Percentiles rank a stretch among this genome's conserved stretches.
Conservation (phyloP, 495 filamentous ascomycete genomes). For the Physcia stellaris region DNA sequence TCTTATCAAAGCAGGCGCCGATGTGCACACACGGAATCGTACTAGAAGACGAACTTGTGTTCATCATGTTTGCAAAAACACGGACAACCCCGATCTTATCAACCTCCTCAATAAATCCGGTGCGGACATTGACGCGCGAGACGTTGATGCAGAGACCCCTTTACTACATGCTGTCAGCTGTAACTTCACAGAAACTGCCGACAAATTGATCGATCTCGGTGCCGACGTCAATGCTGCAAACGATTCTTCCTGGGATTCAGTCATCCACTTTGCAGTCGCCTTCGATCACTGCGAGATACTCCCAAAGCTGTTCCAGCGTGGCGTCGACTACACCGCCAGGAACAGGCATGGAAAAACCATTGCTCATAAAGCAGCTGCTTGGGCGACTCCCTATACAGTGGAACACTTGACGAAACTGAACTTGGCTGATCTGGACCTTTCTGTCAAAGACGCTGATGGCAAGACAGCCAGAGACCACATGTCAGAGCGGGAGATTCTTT, state of each 20-base stretch:
- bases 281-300: conserved; percentile 6
- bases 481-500: background rate
- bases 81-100: conserved; percentile 1
- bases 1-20: conserved; percentile 1
- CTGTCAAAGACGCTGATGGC: conserved; percentile 1
- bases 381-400: background rate
- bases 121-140: conserved; percentile 6
- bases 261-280: conserved; percentile 7
- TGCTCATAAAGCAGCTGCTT: conserved; percentile 3
- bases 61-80: conserved; percentile 1
- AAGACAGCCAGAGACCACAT: conserved; percentile 8
- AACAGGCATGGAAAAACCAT: conserved; percentile 4
- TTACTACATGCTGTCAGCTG: conserved; percentile 8
- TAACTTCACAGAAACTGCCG: background rate
- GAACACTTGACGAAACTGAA: background rate
- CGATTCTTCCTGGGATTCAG: conserved; percentile 1
- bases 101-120: conserved; percentile 5
- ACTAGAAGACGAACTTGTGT: conserved; percentile 4
- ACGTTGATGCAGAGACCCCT: conserved; percentile 9
- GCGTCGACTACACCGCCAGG: conserved; percentile 4
- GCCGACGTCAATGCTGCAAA: conserved; percentile 9
- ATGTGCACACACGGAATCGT: conserved; percentile 2
- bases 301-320: conserved; percentile 1
- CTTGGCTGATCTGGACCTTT: conserved; percentile 1
- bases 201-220: conserved; percentile 9